phyloP scores from a whole-genome alignment of 2,329 filamentous ascomycete genomes.

The Fusarium floridanum region DNA sequence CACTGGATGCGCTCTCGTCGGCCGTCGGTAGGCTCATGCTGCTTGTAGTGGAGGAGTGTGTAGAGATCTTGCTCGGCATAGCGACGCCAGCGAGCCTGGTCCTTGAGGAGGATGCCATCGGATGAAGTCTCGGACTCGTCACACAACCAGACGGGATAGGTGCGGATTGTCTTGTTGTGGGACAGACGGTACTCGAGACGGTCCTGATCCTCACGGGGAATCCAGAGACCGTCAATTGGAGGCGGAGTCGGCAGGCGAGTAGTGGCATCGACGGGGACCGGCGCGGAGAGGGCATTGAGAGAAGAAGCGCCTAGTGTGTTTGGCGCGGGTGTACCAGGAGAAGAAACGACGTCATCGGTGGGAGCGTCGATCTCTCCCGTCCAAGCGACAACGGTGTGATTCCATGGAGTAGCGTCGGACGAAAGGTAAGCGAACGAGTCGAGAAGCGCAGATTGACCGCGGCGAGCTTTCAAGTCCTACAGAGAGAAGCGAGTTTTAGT shows the following conservation, averaged over 20 bases:
- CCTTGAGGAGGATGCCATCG: constrained; percentile 79
- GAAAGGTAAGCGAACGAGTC: constrained; percentile 91
- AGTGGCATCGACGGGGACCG: constrained; percentile 78
- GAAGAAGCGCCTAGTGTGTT: constrained; percentile 65
- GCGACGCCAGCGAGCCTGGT: constrained; percentile 87
- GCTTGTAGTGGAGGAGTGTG: constrained; percentile 95
- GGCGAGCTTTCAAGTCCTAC: constrained; percentile 80
- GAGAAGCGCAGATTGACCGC: constrained; percentile 91
- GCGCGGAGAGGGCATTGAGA: constrained; percentile 81
- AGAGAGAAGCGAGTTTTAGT: constrained; percentile 20
- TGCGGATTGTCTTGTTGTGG: constrained; percentile 80
- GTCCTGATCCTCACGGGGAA: constrained; percentile 77
- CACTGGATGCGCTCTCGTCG: constrained; percentile 85
- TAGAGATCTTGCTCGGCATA: constrained; percentile 95
- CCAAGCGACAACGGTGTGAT: constrained; percentile 94
- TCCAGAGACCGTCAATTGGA: constrained; percentile 75
- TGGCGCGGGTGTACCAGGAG: constrained; percentile 60
- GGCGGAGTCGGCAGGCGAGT: constrained; percentile 68
- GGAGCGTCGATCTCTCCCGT: constrained; percentile 83
- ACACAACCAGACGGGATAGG: constrained; percentile 89
- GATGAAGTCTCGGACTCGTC: constrained; percentile 78
- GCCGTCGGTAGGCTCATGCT: constrained; percentile 89
- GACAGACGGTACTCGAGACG: constrained; percentile 81
- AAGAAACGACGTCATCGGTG: constrained; percentile 56
- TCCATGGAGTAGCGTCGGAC: constrained; percentile 86